Conservation (phyloP, 495 filamentous ascomycete genomes). For the Lophiotrema nucula region DNA sequence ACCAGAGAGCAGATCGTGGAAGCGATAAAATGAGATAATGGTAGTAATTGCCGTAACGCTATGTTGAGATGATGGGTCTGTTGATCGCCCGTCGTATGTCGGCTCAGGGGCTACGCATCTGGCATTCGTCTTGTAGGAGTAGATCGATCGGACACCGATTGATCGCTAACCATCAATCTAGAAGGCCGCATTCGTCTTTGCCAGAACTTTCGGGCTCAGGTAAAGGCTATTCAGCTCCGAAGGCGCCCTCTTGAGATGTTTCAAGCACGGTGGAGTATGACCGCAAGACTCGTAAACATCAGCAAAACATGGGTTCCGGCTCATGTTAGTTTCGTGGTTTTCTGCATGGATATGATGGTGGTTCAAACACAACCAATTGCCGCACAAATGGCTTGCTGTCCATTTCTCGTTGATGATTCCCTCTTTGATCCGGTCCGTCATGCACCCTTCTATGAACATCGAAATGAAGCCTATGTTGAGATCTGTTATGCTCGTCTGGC, state of each 20-base stretch:
- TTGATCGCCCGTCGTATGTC: too few species aligned
- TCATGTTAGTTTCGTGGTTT: constrained; percentile 31
- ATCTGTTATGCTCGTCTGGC: not conserved
- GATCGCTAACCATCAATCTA: too few species aligned
- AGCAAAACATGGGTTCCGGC: constrained; percentile 39
- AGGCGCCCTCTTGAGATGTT: constrained; percentile 36
- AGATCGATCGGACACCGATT: too few species aligned
- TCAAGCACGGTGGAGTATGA: constrained; percentile 38
- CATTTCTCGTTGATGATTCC: constrained; percentile 39
- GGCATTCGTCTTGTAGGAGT: too few species aligned
- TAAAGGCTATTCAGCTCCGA: too few species aligned
- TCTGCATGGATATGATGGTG: constrained; percentile 38
- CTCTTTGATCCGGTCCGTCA: constrained; percentile 38
- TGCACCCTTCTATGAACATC: constrained; percentile 26
- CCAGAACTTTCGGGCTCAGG: too few species aligned
- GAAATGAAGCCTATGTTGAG: constrained; percentile 31
- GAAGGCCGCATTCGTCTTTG: too few species aligned
- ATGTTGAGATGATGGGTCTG: too few species aligned
- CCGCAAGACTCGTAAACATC: constrained; percentile 21
- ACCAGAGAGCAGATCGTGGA: too few species aligned
- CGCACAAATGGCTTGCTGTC: constrained; percentile 43
- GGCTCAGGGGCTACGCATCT: too few species aligned
- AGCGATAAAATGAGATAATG: too few species aligned
- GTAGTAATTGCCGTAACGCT: too few species aligned
- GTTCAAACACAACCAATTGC: constrained; percentile 45